Evolutionary conservation across 371 early-diverging fungal species (phyloP).

Genomic region (Apophysomyces sp.): DNA sequence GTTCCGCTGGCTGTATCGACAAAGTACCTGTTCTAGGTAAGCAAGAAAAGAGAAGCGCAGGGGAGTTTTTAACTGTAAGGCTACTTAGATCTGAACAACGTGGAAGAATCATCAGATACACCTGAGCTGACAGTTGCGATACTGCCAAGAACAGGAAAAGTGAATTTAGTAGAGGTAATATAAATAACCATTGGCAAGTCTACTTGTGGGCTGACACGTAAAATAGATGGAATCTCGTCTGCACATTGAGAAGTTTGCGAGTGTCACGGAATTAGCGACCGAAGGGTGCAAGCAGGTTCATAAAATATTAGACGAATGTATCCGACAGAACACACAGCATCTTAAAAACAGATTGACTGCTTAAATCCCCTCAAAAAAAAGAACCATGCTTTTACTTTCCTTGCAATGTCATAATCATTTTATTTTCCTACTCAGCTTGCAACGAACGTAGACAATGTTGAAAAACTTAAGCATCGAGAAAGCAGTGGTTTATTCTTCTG

Average conservation of each 20-base stretch:
- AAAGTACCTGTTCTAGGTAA: slow-evolving; percentile 78
- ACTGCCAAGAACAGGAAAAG: slow-evolving; percentile 79
- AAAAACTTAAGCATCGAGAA: no score
- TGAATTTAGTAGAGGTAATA: slow-evolving; percentile 68
- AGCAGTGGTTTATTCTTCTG: no score
- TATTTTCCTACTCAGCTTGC: no score
- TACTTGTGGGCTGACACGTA: slow-evolving; percentile 4
- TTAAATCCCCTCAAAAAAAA: slow-evolving; percentile 8
- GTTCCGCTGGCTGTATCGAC: slow-evolving; percentile 89
- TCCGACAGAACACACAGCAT: slow-evolving; percentile 62
- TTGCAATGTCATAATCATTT: no score
- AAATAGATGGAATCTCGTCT: slow-evolving; percentile 87
- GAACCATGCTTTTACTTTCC: no score
- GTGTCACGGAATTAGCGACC: slow-evolving; percentile 74
- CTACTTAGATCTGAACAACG: slow-evolving; percentile 79
- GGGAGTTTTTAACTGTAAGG: no score
- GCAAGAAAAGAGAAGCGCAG: no score
- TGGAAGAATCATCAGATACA: slow-evolving; percentile 86
- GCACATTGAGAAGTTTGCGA: slow-evolving; percentile 80
- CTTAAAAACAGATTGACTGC: slow-evolving; percentile 42
- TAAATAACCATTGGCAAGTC: neutral
- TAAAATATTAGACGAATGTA: slow-evolving; percentile 70
- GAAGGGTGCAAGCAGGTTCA: slow-evolving; percentile 87
- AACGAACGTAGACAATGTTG: no score
- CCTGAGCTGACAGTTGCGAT: slow-evolving; percentile 91